Percentiles rank a stretch among this genome's conserved stretches.
Conservation (phyloP, 2,329 filamentous ascomycete genomes). For the Talaromyces verruculosus region DNA sequence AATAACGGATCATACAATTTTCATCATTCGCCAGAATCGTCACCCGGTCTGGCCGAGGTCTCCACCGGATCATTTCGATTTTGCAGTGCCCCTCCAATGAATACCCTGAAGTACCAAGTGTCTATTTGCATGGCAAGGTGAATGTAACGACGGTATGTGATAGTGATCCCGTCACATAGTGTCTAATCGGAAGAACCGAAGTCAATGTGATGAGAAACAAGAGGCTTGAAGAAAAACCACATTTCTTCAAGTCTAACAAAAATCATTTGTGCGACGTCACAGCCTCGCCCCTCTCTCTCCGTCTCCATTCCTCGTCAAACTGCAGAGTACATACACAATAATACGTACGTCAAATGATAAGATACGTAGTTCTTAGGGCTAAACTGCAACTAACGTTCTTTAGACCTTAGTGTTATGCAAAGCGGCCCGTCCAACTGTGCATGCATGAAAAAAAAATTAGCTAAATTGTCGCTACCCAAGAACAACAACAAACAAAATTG, state of each 20-base stretch:
- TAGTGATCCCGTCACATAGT: background rate
- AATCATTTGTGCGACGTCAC: slow-evolving; percentile 10
- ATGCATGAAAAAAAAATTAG: slow-evolving; percentile 11
- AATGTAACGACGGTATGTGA: slow-evolving; percentile 9
- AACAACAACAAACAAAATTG: background rate
- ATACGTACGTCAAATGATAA: background rate
- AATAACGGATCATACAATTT: background rate
- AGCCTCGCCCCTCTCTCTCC: slow-evolving; percentile 1
- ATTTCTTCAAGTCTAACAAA: background rate
- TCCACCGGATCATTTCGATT: background rate
- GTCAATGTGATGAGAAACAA: background rate
- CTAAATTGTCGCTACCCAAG: slow-evolving; percentile 7
- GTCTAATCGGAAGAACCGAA: background rate
- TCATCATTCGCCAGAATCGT: background rate
- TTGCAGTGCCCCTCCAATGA: background rate
- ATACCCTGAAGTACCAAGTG: background rate
- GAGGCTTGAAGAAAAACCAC: background rate
- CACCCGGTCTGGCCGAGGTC: slow-evolving; percentile 4
- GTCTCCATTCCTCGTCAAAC: background rate
- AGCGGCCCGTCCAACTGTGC: slow-evolving; percentile 21
- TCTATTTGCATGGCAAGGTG: background rate
- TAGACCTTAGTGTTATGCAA: slow-evolving; percentile 19
- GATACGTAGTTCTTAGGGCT: slow-evolving; percentile 10
- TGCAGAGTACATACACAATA: background rate
- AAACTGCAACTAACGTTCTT: slow-evolving; percentile 4